phyloP scores from a whole-genome alignment of 495 filamentous ascomycete genomes.

The Parachaetomium inaequale region DNA sequence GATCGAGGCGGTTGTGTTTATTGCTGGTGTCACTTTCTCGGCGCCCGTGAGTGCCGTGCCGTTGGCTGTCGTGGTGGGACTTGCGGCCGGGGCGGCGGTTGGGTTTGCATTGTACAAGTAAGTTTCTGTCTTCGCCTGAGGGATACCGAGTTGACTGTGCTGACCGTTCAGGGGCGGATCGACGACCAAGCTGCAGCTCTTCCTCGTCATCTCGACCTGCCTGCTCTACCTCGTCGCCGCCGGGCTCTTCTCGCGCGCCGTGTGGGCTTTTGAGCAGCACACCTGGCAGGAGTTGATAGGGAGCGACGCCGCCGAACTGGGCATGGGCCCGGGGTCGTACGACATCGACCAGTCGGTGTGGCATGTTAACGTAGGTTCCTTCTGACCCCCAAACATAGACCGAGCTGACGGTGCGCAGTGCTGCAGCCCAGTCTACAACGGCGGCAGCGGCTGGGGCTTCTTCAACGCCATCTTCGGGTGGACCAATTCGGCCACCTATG shows the following conservation, averaged over 20 bases:
- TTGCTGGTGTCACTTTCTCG: constrained; percentile 75
- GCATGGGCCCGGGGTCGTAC: constrained; percentile 80
- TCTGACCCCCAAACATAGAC: neutral
- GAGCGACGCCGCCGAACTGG: constrained; percentile 69
- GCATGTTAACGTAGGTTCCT: constrained; percentile 75
- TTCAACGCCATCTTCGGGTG: constrained; percentile 83
- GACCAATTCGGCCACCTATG: constrained; percentile 85
- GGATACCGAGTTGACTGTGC: neutral
- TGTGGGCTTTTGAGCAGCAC: constrained; percentile 68
- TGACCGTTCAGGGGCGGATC: constrained; percentile 42
- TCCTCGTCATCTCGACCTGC: constrained; percentile 77
- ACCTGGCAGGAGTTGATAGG: constrained; percentile 65
- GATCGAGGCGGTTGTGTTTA: constrained; percentile 76
- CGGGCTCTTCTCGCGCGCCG: constrained; percentile 71
- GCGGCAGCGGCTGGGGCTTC: constrained; percentile 83
- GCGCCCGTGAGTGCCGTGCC: constrained; percentile 71
- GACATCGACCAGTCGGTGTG: constrained; percentile 81
- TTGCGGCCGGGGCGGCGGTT: constrained; percentile 58
- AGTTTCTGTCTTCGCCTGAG: constrained; percentile 29
- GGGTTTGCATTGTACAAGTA: constrained; percentile 77
- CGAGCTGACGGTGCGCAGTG: constrained; percentile 47
- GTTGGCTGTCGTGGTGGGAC: constrained; percentile 64
- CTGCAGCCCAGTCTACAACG: constrained; percentile 67
- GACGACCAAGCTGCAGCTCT: constrained; percentile 65
- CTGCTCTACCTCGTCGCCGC: constrained; percentile 84